Evolutionary conservation across 75 land plant genomes (phyloP), one percentile per base, ranked within the genome.

Genomic region (Picea sitchensis): DNA sequence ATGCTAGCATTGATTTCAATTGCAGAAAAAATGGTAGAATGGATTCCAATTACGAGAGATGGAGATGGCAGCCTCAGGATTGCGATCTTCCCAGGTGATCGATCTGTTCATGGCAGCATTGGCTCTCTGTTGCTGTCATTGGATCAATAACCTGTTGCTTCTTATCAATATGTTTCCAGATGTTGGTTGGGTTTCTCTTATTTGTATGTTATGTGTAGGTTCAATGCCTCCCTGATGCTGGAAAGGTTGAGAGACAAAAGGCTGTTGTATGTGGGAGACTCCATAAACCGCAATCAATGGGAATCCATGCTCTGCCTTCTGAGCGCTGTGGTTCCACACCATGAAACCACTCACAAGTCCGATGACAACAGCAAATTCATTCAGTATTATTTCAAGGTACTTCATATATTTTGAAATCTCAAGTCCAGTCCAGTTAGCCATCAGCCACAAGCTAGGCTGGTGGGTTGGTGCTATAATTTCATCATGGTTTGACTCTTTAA

Each of bases 401-500:
- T 77, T 73, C 88, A 92, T 65, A 82, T 79, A 1, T 71, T 59
- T 32, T 89, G 90, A 2, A 78, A 86, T 34, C 79, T 67, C 13
- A 68, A 78, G 59, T 90, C 87, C 30, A 76, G 82, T 15, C 69
- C 83, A 2, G 86, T 85, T 74, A 89, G 92, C 17, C 79, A 87
- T 1, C 87, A 87, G n/a, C 83, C 89, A 14, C 84, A 88, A 80
- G 54, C 84, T 26, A 88, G 87, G 77, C 59, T 83, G 77, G 91
- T 90, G 65, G 54, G 1, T 30, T 21, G 30, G 31, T 31, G 4
- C 2, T 65, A 34, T 17, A 32, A 61, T 73, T 9, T 67, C 36
- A 14, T 5, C 20, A 67, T 17, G 41, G 18, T 15, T 67, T 32
- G 5, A 47, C 1, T 51, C 12, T 56, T 78, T 14, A 67, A 26